Evolutionary conservation across 352 stramenopile species (phyloP).

Genomic region (Phytophthora hibernalis): DNA sequence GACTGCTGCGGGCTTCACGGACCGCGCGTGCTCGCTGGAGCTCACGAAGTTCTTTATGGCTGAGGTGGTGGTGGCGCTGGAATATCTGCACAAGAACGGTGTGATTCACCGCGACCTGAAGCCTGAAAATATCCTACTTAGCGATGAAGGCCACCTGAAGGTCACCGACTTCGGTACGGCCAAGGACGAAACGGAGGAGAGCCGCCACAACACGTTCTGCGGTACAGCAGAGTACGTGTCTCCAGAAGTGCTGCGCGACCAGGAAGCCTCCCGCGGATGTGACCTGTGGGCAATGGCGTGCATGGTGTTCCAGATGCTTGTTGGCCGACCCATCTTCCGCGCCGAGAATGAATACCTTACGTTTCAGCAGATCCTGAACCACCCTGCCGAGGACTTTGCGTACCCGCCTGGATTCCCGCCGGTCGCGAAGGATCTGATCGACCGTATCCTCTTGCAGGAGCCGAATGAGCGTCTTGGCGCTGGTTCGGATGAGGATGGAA

Average conservation of each 20-base stretch:
- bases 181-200: constrained; percentile 84
- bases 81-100: constrained; percentile 94
- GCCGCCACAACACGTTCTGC: constrained; percentile 89
- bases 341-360: constrained; percentile 92
- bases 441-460: constrained; percentile 83
- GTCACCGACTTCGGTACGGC: constrained; percentile 92
- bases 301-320: constrained; percentile 92
- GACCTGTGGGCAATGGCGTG: constrained; percentile 93
- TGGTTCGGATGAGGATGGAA: constrained; percentile 75
- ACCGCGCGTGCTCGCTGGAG: constrained; percentile 77
- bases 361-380: constrained; percentile 91
- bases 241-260: constrained; percentile 89
- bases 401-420: constrained; percentile 70
- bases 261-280: constrained; percentile 81
- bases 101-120: constrained; percentile 97
- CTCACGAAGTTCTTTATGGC: constrained; percentile 95
- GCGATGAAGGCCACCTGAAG: constrained; percentile 88
- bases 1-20: constrained; percentile 54
- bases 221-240: constrained; percentile 94
- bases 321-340: constrained; percentile 85
- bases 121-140: constrained; percentile 91
- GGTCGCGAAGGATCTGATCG: constrained; percentile 76
- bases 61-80: constrained; percentile 93
- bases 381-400: constrained; percentile 78
- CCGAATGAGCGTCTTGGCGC: constrained; percentile 73